Evolutionary conservation across 2,329 filamentous ascomycete species (phyloP).

Genomic region (Pseudogymnoascus sp.): DNA sequence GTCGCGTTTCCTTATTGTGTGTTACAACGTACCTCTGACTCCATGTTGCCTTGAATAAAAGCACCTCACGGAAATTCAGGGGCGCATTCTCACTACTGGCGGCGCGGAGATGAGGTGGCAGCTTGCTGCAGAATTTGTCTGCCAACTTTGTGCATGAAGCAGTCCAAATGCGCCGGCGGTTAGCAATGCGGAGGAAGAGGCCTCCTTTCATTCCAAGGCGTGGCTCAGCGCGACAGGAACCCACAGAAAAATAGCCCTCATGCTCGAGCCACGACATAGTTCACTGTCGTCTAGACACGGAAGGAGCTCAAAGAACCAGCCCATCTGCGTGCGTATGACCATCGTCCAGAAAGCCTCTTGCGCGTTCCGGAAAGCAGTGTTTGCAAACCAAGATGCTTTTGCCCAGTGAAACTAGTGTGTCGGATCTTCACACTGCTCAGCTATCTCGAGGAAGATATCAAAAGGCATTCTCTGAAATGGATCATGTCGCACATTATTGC

Average conservation of each 20-base stretch:
- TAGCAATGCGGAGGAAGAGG: slow-evolving; percentile 25
- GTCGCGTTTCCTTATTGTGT: neutral
- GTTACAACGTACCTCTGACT: neutral
- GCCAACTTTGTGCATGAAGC: neutral
- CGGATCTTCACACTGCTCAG: neutral
- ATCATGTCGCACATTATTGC: no score
- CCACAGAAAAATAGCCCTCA: slow-evolving; percentile 17
- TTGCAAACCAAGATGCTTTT: neutral
- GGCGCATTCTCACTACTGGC: neutral
- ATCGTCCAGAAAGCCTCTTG: neutral
- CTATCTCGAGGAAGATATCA: no score
- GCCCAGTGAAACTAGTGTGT: neutral
- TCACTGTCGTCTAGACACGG: neutral
- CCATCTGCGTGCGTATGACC: neutral
- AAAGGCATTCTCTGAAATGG: no score
- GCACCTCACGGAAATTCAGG: neutral
- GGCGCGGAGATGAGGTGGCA: neutral
- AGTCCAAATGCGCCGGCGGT: slow-evolving; percentile 27
- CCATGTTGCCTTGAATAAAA: neutral
- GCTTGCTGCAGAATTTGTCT: neutral
- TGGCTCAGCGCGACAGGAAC: slow-evolving; percentile 15
- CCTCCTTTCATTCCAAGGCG: slow-evolving; percentile 17
- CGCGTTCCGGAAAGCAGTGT: neutral
- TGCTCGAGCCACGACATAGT: neutral
- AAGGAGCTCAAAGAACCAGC: neutral